phyloP scores from a whole-genome alignment of 2,329 filamentous ascomycete species.

The Trichoderma koningiopsis region DNA sequence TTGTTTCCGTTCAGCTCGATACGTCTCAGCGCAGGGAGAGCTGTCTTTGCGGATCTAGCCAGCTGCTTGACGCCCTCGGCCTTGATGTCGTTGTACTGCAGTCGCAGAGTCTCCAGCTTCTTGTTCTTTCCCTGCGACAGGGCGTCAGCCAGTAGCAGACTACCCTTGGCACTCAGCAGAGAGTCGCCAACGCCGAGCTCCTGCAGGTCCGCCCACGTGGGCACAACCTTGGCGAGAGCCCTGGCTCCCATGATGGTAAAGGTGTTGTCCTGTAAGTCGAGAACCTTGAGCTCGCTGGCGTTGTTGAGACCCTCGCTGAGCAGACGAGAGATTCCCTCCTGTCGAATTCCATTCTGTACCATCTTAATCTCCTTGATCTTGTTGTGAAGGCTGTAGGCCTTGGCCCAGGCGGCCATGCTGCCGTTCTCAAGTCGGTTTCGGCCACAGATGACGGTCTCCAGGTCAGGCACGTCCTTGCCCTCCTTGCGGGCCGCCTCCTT shows the following conservation, averaged over 20 bases:
- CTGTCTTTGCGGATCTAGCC: conserved; percentile 65
- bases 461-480: conserved; percentile 72
- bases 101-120: conserved; percentile 76
- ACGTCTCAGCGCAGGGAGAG: conserved; percentile 75
- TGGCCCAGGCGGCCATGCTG: conserved; percentile 94
- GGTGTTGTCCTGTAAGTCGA: conserved; percentile 97
- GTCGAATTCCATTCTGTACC: conserved; percentile 96
- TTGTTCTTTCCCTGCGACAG: conserved; percentile 74
- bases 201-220: conserved; percentile 71
- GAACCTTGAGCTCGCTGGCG: conserved; percentile 67
- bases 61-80: conserved; percentile 72
- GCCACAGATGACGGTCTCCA: conserved; percentile 97
- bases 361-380: conserved; percentile 88
- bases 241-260: conserved; percentile 81
- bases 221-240: conserved; percentile 74
- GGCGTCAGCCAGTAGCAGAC: conserved; percentile 70
- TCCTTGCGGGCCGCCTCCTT: conserved; percentile 76
- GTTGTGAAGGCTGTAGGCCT: conserved; percentile 78
- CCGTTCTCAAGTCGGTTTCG: conserved; percentile 95
- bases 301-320: conserved; percentile 76
- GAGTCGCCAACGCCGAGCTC: conserved; percentile 92
- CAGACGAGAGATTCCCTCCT: conserved; percentile 84
- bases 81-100: conserved; percentile 96
- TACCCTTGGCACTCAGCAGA: conserved; percentile 76
- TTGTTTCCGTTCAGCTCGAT: conserved; percentile 97